Evolutionary conservation across 441 rosid species (phyloP).

Genomic region (Populus hybrid): DNA sequence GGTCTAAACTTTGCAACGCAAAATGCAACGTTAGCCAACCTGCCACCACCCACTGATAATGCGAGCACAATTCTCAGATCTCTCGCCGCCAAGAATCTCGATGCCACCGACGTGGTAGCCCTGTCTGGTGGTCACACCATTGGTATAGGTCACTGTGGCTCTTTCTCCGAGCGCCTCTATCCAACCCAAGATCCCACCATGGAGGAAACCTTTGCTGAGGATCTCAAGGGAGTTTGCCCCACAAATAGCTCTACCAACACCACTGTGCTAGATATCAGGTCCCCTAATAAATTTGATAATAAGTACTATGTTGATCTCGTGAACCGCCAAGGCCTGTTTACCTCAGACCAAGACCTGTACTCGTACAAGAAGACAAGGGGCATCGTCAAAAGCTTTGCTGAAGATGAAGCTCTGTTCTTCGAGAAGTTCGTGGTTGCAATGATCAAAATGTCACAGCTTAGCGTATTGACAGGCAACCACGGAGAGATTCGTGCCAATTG

Average conservation of each 20-base stretch:
- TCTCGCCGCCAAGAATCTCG: constrained; percentile 44
- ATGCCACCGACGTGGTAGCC: constrained; percentile 58
- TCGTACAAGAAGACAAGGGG: constrained; percentile 47
- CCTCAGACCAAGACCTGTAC: constrained; percentile 85
- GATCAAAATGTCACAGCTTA: constrained; percentile 73
- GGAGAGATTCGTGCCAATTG: constrained; percentile 80
- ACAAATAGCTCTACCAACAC: constrained; percentile 32
- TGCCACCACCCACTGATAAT: constrained; percentile 48
- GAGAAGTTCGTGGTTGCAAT: constrained; percentile 52
- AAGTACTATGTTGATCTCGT: constrained; percentile 73
- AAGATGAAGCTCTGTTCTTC: constrained; percentile 51
- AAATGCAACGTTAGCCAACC: constrained; percentile 43
- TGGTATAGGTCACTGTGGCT: constrained; percentile 52
- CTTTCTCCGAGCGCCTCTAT: constrained; percentile 56
- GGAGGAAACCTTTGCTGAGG: constrained; percentile 57
- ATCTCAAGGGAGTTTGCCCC: constrained; percentile 59
- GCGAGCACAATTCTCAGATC: constrained; percentile 37
- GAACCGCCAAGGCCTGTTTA: constrained; percentile 80
- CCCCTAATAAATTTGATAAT: constrained; percentile 72
- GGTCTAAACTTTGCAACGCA: constrained; percentile 45
- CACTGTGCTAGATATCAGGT: constrained; percentile 51
- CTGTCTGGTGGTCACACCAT: constrained; percentile 78
- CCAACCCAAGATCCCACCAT: constrained; percentile 66
- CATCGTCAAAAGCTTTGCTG: constrained; percentile 63
- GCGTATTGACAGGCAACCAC: constrained; percentile 51